Percentiles rank a stretch among this genome's conserved stretches.
Evolutionary conservation across 768 basidiomycete species (phyloP).

Genomic region (Hygrophorus russula): DNA sequence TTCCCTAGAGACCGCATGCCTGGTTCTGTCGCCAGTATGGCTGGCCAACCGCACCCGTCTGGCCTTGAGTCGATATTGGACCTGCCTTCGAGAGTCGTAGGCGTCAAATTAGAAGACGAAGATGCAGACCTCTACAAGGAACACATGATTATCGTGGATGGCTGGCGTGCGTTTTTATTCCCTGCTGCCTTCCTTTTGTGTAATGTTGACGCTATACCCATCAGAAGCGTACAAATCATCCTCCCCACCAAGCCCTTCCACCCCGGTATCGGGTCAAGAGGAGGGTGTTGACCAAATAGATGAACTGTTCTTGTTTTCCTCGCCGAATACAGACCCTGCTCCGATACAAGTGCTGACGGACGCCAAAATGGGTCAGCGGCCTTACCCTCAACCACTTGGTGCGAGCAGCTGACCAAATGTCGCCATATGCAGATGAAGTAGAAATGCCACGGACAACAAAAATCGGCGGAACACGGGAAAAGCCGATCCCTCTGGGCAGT

Average conservation of each 20-base stretch:
- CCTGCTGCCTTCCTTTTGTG: background rate
- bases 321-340: conserved; percentile 28
- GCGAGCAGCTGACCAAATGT: background rate
- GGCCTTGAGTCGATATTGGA: conserved; percentile 14
- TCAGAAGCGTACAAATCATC: conserved; percentile 31
- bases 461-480: background rate
- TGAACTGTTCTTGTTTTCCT: conserved; percentile 38
- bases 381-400: background rate
- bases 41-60: background rate
- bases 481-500: background rate
- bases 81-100: conserved; percentile 17
- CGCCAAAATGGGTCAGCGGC: conserved; percentile 38
- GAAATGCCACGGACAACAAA: conserved; percentile 29
- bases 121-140: conserved; percentile 33
- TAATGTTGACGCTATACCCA: background rate
- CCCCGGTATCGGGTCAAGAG: conserved; percentile 25
- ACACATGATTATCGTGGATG: conserved; percentile 50
- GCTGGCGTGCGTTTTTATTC: conserved; percentile 38
- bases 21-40: conserved; percentile 9
- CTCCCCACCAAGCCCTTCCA: conserved; percentile 27
- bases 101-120: conserved; percentile 22
- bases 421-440: conserved; percentile 28
- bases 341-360: conserved; percentile 26
- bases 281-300: conserved; percentile 35
- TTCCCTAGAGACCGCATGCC: conserved; percentile 23